These are phyloP conservation scores for Salix purpurea DNA, from an alignment of 345 rosid species.

Conservation along the genomic window DNA sequence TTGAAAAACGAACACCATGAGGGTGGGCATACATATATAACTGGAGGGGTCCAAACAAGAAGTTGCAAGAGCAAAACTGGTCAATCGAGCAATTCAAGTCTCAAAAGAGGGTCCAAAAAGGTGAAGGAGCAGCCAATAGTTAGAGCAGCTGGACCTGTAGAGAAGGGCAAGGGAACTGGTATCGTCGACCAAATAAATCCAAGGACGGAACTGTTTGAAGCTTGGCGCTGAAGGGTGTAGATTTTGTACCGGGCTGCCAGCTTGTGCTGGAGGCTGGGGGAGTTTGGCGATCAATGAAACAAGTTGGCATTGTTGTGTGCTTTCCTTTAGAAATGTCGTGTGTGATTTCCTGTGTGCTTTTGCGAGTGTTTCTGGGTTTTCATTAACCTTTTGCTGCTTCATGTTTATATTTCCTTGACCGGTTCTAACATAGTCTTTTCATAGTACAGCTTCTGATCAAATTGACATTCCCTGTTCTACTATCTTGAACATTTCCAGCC, in stretches of 20 bases:
- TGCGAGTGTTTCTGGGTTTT: background rate
- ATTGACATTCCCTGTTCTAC: background rate
- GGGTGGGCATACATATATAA: slow-evolving; percentile 13
- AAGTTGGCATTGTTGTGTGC: slow-evolving; percentile 24
- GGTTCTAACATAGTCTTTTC: background rate
- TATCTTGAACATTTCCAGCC: background rate
- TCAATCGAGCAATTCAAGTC: slow-evolving; percentile 21
- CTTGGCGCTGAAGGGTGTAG: slow-evolving; percentile 56
- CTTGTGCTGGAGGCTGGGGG: background rate
- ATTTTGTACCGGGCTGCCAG: background rate
- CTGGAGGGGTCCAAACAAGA: slow-evolving; percentile 11
- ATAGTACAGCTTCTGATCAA: slow-evolving; percentile 4
- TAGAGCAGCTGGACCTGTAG: slow-evolving; percentile 24
- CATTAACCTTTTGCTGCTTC: background rate
- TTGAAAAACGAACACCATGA: slow-evolving; percentile 21
- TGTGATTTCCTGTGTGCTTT: slow-evolving; percentile 17
- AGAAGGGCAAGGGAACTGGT: slow-evolving; percentile 36
- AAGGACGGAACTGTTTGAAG: slow-evolving; percentile 68
- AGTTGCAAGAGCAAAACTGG: slow-evolving; percentile 17
- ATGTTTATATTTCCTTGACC: background rate
- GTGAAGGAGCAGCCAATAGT: slow-evolving; percentile 29
- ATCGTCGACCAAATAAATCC: slow-evolving; percentile 49
- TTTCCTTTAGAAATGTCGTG: slow-evolving; percentile 15
- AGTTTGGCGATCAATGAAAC: slow-evolving; percentile 27
- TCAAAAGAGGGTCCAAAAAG: slow-evolving; percentile 36